phyloP scores from a whole-genome alignment of 208 protist genomes.

The Acanthamoeba triangularis region DNA sequence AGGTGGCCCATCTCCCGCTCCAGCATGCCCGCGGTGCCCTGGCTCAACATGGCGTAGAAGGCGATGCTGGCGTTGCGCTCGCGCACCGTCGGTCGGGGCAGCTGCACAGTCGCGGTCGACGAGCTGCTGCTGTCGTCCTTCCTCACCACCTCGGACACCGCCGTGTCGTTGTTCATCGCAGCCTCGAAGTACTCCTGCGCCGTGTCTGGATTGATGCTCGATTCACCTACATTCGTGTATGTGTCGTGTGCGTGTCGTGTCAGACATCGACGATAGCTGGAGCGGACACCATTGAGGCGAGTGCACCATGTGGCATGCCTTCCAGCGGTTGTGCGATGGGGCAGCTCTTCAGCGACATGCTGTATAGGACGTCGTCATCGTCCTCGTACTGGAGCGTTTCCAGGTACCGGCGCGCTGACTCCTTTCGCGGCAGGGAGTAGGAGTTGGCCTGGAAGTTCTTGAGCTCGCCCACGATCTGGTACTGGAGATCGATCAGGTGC shows the following conservation, averaged over 20 bases:
- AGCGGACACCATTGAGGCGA: too few relatives aligned
- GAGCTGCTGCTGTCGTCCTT: neutral
- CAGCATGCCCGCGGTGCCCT: conserved; percentile 35
- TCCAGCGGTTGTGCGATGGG: neutral
- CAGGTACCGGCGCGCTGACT: neutral
- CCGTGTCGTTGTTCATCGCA: neutral
- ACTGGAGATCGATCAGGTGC: conserved; percentile 31
- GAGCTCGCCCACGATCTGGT: conserved; percentile 17
- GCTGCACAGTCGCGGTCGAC: neutral
- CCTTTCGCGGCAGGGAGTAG: neutral
- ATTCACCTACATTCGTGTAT: neutral
- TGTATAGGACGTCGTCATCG: conserved; percentile 17
- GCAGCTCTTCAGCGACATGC: conserved; percentile 9
- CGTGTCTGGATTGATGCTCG: neutral
- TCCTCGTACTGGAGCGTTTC: conserved; percentile 16
- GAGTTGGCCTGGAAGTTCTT: conserved; percentile 28
- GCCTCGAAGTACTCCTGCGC: neutral
- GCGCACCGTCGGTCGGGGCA: neutral
- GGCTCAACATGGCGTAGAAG: conserved; percentile 41
- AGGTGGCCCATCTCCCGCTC: conserved; percentile 10
- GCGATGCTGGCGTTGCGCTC: conserved; percentile 43
- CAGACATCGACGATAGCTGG: too few relatives aligned
- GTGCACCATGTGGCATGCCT: too few relatives aligned
- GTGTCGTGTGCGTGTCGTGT: neutral
- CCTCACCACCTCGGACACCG: neutral